Base-by-base conservation (phyloP, 352 stramenopile genomes). In the Phytophthora rubi region DNA sequence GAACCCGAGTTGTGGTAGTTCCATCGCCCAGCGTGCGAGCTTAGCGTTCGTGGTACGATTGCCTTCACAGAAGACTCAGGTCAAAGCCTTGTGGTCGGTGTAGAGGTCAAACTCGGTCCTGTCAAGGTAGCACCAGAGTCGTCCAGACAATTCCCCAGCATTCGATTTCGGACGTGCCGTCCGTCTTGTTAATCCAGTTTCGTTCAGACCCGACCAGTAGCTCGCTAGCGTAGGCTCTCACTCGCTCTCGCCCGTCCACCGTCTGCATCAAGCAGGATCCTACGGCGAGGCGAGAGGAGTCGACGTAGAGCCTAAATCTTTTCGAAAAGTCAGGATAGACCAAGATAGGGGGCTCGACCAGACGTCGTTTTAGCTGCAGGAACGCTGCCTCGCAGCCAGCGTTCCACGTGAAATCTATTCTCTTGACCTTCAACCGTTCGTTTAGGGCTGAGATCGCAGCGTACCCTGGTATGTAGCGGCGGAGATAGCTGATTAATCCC, bases 311-410 rank as follows among this genome's bases (percentile, higher is more conserved):
- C 5, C 5, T 30, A 4, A 30, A 30, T 5, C 26, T 30, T 30
- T 30, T 30, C 26, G 10, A 37, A 4, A 33, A 37, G 30, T 64
- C 33, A 3, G 58, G 58, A 37, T 64, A 57, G 3, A 56, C 7
- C 28, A 64, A 4, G 0, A 64, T 64, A 7, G 57, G 57, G 1
- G 58, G 58, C 12, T 64, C 32, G 0, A 57, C 12, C 5, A 0
- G n/a, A 6, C 28, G n/a, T n/a, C 58, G 44, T 32, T 65, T 55
- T 2, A 65, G 12, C 18, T 57, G 58, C n/a, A 30, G 58, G 26
- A 57, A 65, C 7, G 30, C 58, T 6, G 4, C 1, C 3, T 65
- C 58, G 18, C 47, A 65, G n/a, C 57, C 58, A 6, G 28, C 58
- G 10, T 12, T 39, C 45, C 30, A 57, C 0, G 10, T 4, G 32